Evolutionary conservation across 2,329 filamentous ascomycete genomes (phyloP), one percentile per base, ranked within the genome.

Genomic region (Scedosporium boydii): DNA sequence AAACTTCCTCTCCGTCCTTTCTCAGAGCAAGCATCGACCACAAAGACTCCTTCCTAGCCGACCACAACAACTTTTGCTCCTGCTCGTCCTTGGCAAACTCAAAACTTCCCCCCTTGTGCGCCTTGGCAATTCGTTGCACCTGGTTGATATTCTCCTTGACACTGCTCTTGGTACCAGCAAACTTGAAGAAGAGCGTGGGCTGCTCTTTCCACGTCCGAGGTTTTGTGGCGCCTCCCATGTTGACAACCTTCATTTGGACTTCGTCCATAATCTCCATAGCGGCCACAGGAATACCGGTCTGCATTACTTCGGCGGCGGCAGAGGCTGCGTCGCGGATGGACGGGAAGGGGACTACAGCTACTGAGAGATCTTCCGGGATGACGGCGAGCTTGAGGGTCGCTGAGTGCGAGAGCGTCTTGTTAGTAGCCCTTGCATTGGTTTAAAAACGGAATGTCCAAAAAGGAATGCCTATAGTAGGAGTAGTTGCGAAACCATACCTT

Each of bases 181-280:
- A 91, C 75, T 92, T 93, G 82, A 93, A 91, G 73, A 93, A 93
- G 12, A 93, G 80, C 1, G 90, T 93, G 0, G 90, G 89, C 62
- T 82, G 75, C 73, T 93, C 90, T 68, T 87, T 82, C 90, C 90
- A 93, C 53, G 84, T 82, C 5, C 82, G 77, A 16, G 86, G 87
- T 6, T 84, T 82, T 0, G 88, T 91, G 3, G 85, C 84, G 1
- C 88, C 87, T 10, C 87, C 84, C 61, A 86, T 79, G 74, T 95
- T 95, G 70, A 95, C 87, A 0, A 93, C 88, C 66, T 80, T 82
- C 90, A 95, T 95, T 74, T 93, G 89, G 3, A 93, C 88, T 63
- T 95, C 90, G 70, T 95, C 90, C 88, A 95, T 91, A 67, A 95
- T 86, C 74, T 95, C 90, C 84, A 93, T 88, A 3, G 88, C 88